phyloP scores from a whole-genome alignment of 1,284 basidiomycete species.

The Singerocomus rubriflavus region DNA sequence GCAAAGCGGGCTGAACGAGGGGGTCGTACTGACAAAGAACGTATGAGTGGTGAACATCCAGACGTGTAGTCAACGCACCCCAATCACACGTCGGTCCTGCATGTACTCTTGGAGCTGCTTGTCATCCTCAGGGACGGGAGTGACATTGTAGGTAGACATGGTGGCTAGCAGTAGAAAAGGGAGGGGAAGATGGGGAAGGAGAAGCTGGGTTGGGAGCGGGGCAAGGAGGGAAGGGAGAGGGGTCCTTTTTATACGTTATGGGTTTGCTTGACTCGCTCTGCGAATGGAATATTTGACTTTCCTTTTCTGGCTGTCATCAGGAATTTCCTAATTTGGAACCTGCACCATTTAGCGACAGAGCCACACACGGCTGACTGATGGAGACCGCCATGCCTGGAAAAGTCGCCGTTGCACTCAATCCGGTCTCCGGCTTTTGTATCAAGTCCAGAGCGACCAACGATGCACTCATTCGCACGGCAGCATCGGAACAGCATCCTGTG shows the following conservation, averaged over 20 bases:
- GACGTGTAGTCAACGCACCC: constrained; percentile 45
- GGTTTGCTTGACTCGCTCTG: neutral
- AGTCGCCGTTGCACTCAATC: constrained; percentile 24
- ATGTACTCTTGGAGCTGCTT: constrained; percentile 65
- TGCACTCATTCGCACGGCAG: constrained; percentile 11
- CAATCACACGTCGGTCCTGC: constrained; percentile 73
- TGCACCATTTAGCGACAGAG: neutral
- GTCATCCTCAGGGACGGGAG: constrained; percentile 62
- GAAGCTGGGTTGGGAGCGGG: constrained; percentile 8
- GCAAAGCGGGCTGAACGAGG: constrained; percentile 85
- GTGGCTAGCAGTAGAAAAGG: neutral
- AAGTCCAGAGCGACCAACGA: constrained; percentile 26
- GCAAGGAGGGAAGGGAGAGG: neutral
- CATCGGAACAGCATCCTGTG: constrained; percentile 4
- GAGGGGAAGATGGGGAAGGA: neutral
- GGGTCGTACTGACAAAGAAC: constrained; percentile 74
- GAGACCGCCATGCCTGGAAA: constrained; percentile 14
- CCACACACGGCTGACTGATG: constrained; percentile 19
- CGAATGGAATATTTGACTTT: neutral
- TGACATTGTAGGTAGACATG: constrained; percentile 39
- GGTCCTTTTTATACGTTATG: constrained; percentile 27
- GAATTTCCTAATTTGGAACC: constrained; percentile 12
- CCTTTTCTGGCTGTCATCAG: constrained; percentile 10
- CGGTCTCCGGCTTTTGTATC: constrained; percentile 33
- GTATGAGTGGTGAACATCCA: neutral